Percentiles rank a stretch among this genome's conserved stretches.
Evolutionary conservation across 352 stramenopile genomes (phyloP).

Genomic region (Thalassiosira hispida): DNA sequence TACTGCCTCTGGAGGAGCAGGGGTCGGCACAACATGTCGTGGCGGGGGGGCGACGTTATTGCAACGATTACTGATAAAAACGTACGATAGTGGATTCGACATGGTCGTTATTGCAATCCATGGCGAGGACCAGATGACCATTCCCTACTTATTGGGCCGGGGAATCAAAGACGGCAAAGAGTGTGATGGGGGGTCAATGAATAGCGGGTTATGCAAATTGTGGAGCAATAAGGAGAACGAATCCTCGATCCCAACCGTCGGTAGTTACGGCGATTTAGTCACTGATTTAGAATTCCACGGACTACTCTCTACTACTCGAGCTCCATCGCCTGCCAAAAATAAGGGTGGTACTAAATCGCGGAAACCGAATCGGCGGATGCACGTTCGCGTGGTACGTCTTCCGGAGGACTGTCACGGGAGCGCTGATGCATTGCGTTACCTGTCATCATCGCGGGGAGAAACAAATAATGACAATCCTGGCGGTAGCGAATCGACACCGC

Average conservation of each 20-base stretch:
- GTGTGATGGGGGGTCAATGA: neutral
- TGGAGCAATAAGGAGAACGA: neutral
- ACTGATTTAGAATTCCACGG: conserved; percentile 50
- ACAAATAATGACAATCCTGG: conserved; percentile 31
- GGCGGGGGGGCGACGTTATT: neutral
- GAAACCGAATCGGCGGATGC: neutral
- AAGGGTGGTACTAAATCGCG: neutral
- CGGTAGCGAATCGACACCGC: neutral
- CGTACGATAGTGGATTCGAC: conserved; percentile 14
- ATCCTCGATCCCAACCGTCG: neutral
- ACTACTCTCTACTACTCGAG: neutral
- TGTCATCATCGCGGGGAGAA: conserved; percentile 41
- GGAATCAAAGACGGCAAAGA: neutral
- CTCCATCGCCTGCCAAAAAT: conserved; percentile 1
- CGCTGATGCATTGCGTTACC: conserved; percentile 65
- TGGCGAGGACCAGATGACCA: conserved; percentile 20
- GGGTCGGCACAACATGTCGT: neutral
- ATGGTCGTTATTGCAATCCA: conserved; percentile 30
- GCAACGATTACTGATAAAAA: conserved; percentile 28
- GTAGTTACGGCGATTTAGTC: conserved; percentile 9
- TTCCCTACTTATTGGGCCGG: conserved; percentile 25
- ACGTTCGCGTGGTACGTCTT: conserved; percentile 42
- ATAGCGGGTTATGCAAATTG: conserved; percentile 10
- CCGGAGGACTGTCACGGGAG: conserved; percentile 61
- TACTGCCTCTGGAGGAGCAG: neutral